These are phyloP conservation scores for Barnettozyma botsteinii DNA, from an alignment of 805 yeast genomes.

Conservation along the genomic window DNA sequence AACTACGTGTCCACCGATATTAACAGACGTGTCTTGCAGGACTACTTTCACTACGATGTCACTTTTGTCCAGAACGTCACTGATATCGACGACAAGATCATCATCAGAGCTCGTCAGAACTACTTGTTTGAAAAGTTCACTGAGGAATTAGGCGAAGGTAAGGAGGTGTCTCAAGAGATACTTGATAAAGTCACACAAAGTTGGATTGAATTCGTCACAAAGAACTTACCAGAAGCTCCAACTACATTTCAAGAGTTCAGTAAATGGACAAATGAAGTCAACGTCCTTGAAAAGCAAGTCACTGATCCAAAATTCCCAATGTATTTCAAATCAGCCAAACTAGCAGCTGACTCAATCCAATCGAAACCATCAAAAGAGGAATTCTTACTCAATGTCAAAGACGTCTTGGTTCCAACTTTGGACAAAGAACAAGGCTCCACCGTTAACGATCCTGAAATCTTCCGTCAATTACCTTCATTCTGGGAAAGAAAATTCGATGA, in stretches of 20 bases:
- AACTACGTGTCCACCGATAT: slow-evolving; percentile 94
- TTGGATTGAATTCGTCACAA: slow-evolving; percentile 42
- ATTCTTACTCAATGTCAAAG: slow-evolving; percentile 54
- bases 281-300: slow-evolving; percentile 44
- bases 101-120: slow-evolving; percentile 87
- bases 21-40: slow-evolving; percentile 80
- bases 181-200: slow-evolving; percentile 35
- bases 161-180: slow-evolving; percentile 30
- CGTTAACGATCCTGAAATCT: slow-evolving; percentile 80
- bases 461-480: slow-evolving; percentile 73
- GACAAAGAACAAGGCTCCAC: slow-evolving; percentile 69
- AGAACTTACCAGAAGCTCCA: slow-evolving; percentile 48
- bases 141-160: slow-evolving; percentile 23
- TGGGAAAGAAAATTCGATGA: slow-evolving; percentile 85
- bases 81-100: slow-evolving; percentile 97
- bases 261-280: slow-evolving; percentile 46
- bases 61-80: slow-evolving; percentile 93
- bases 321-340: slow-evolving; percentile 60
- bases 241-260: slow-evolving; percentile 33
- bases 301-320: slow-evolving; percentile 81
- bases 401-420: slow-evolving; percentile 65
- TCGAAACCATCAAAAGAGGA: slow-evolving; percentile 27
- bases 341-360: slow-evolving; percentile 44
- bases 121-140: slow-evolving; percentile 65
- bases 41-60: slow-evolving; percentile 87